A percentile compares a stretch with the other conserved stretches of the same genome.
Conservation (phyloP, 1,139 yeast species). For the Protomyces gravidus region DNA sequence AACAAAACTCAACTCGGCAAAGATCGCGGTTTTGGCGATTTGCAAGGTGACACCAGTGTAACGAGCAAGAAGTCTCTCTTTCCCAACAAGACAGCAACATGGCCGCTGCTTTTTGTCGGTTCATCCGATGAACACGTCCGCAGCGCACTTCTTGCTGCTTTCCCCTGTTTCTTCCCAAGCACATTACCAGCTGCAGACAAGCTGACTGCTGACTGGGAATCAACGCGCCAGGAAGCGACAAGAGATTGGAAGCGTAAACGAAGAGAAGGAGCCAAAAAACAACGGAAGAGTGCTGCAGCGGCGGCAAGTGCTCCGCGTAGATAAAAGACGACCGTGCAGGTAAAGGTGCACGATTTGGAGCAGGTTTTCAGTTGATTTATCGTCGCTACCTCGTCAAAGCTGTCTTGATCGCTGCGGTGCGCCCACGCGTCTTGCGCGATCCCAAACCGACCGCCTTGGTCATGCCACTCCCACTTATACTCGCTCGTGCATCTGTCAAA, state of each 20-base stretch:
- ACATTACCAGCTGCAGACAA: not conserved
- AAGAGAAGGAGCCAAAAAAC: constrained; percentile 17
- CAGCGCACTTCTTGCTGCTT: not conserved
- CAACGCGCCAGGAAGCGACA: constrained; percentile 17
- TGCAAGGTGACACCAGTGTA: not conserved
- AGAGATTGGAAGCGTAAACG: constrained; percentile 26
- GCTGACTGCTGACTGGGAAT: constrained; percentile 11
- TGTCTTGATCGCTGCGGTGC: not conserved
- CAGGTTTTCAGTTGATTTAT: too few species aligned
- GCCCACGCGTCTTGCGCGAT: not conserved
- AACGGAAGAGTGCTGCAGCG: constrained; percentile 3
- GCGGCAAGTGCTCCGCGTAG: not conserved
- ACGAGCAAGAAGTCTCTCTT: not conserved
- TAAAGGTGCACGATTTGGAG: too few species aligned
- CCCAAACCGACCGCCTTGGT: not conserved
- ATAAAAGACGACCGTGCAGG: too few species aligned
- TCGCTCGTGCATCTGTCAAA: not conserved
- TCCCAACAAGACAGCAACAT: constrained; percentile 3
- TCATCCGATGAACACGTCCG: not conserved
- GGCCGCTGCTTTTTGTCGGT: constrained; percentile 12
- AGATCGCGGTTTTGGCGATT: constrained; percentile 9
- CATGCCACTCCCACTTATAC: not conserved
- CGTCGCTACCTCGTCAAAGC: too few species aligned
- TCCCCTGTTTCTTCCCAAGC: constrained; percentile 2
- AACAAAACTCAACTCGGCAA: constrained; percentile 13